Base-by-base conservation (phyloP, 2,329 filamentous ascomycete genomes). In the Cryphonectria nitschkei region DNA sequence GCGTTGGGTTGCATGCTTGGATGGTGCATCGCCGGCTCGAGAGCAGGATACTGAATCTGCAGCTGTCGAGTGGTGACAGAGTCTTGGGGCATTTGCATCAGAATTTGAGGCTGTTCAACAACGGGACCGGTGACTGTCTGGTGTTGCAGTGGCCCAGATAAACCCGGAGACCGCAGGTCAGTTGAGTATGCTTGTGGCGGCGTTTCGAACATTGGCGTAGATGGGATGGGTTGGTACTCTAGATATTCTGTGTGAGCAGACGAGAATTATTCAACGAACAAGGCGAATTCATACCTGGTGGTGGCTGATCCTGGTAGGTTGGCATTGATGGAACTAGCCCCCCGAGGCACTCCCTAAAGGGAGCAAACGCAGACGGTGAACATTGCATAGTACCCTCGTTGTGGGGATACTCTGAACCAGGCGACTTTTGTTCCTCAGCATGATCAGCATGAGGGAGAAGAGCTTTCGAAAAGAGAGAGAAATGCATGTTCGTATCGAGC, bases 401-500 rank as follows among this genome's bases (percentile, higher is more conserved):
- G n/a, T 73, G 62, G 56, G 50, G 39, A 16, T 58, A 65, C 16
- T 65, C 71, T 37, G 39, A 9, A 4, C 50, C 52, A 32, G 69
- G 34, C 11, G 69, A 65, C 26, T 68, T 73, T 64, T 73, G 66
- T 52, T 62, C 32, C 9, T 67, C 62, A 60, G 58, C 41, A 5
- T 67, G 63, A 41, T 67, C 62, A 60, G 58, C 41, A 5, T 67
- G 63, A 41, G 32, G 29, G 9, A 50, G 37, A 56, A 41, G 22
- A 2, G 34, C 43, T 19, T 16, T 62, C 26, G 69, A 67, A 32
- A 71, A 52, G 7, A 70, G 64, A 6, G 69, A 39, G 7, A 68
- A 26, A 5, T 43, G 58, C 66, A 71, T 73, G 19, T 74, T 68
- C 78, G 68, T 73, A 75, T 79, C 72, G 50, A 67, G 22, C 4